phyloP scores from a whole-genome alignment of 192 early-diverging fungal species.

The Umbelopsis sp. region DNA sequence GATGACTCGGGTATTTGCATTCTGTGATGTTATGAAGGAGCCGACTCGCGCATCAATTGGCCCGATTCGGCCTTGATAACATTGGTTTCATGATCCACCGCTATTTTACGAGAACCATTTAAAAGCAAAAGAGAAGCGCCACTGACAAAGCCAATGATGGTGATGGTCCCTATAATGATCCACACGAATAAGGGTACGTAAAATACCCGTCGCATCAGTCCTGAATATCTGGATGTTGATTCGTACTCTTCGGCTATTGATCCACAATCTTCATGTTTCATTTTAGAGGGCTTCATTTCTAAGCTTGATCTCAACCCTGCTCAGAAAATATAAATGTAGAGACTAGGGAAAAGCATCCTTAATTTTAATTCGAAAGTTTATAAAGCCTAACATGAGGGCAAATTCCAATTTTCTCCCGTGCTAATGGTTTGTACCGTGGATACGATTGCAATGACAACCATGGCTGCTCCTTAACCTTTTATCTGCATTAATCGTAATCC shows the following conservation, averaged over 20 bases:
- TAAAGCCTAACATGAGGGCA: not conserved
- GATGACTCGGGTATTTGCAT: not conserved
- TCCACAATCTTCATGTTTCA: not conserved
- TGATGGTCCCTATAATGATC: not conserved
- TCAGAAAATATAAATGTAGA: not conserved
- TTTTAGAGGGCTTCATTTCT: not conserved
- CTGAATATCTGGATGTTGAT: not conserved
- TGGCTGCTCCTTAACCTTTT: not conserved
- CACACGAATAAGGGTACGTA: not conserved
- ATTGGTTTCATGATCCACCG: slow-evolving; percentile 1
- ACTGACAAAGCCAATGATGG: slow-evolving; percentile 1
- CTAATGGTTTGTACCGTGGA: not conserved
- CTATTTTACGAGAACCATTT: not conserved
- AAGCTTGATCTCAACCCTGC: not conserved
- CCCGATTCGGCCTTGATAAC: slow-evolving; percentile 7
- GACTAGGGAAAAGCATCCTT: not conserved
- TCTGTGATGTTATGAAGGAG: not conserved
- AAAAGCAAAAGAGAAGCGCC: not conserved
- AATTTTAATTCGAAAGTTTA: slow-evolving; percentile 8
- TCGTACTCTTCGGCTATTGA: not conserved
- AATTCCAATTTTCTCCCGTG: slow-evolving; percentile 10
- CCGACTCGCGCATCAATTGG: not conserved
- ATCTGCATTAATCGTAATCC: not conserved
- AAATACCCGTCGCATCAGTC: not conserved
- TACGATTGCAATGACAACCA: slow-evolving; percentile 6